Base-by-base conservation (phyloP, 2,329 filamentous ascomycete genomes). In the Microascus cirrosus region DNA sequence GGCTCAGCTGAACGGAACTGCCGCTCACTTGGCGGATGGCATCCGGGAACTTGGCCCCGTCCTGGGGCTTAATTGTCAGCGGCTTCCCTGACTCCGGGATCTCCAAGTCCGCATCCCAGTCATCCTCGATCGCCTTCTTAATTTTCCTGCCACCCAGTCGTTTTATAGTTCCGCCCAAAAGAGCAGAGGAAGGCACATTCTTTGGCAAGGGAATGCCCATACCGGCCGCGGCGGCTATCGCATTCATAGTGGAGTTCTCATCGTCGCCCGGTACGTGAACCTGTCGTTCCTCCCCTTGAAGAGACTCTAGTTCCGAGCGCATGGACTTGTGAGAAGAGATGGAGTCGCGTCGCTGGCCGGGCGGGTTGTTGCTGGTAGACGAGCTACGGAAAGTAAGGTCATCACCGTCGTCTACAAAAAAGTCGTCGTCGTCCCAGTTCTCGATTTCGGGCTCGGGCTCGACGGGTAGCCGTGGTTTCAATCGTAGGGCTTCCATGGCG, bases 81-180 rank as follows among this genome's bases (percentile, higher is more conserved):
- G 74, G 76, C 60, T 83, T 78, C 34, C 79, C 78, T 2, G 75
- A 68, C 45, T 79, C 78, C 3, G 87, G 85, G 18, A 91, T 70
- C 64, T 89, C 87, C 54, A 93, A 71, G 64, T 93, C 89, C 63
- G 91, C 87, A 61, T 84, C 86, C 85, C 89, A 93, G 68, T 93
- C 89, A 64, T 91, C 87, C 62, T 89, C 84, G 60, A 89, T 82
- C 48, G 86, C 83, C 66, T 83, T 87, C 66, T 84, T 86, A 22
- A 87, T 78, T 65, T 86, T 90, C 63, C 83, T 81, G 60, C 84
- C 84, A 55, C 92, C 92, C 36, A 97, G 78, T 64, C 92, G 81
- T 74, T 95, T 95, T 68, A 97, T 97, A 11, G 91, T 93, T 56
- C 94, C 94, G 57, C 93, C 93, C 69, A 94, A 82, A 50, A 99